Base-by-base conservation (phyloP, 2,329 filamentous ascomycete genomes). In the Rhynchosporium graminicola region DNA sequence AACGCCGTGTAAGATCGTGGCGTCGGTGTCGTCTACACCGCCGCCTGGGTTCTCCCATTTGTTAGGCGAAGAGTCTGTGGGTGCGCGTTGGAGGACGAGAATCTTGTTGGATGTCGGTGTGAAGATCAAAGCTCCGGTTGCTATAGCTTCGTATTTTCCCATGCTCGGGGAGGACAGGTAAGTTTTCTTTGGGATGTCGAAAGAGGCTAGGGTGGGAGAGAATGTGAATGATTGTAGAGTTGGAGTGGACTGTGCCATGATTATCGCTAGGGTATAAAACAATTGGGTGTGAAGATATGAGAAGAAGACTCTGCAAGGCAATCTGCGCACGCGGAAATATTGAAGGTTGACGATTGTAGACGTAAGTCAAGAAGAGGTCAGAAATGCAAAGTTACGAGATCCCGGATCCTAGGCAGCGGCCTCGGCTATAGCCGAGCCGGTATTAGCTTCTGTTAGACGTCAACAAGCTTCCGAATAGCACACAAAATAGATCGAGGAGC, bases 41-140 rank as follows among this genome's bases (percentile, higher is more conserved):
- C 81, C 81, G 28, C 81, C 81, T 1, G 81, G 80, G 0, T 76
- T 65, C 62, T 83, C 81, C 81, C 81, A 83, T 4, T 66, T 71
- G 61, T 76, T 70, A 3, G 80, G 80, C 31, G 43, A 33, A 48
- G 42, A 48, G 42, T 67, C 61, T 8, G 52, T 55, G 12, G 56
- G 12, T 12, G 63, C 47, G 31, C 65, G 65, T 52, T 59, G 63
- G 13, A 67, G 9, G 12, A 65, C 31, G 4, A 65, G 63, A 15
- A 65, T 38, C 15, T 43, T 46, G 13, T 12, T n/a, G n/a, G 33
- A 28, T 28, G 26, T 46, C 2, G 43, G 3, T 13, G 36, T 13
- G 36, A 61, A 61, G 28, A 61, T 36, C 5, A 61, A 10, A 20
- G 59, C 59, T 26, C 59, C 52, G 36, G 31, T 48, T 9, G 59